Base-by-base conservation (phyloP, 2,329 filamentous ascomycete genomes). In the Alternaria infectoria region DNA sequence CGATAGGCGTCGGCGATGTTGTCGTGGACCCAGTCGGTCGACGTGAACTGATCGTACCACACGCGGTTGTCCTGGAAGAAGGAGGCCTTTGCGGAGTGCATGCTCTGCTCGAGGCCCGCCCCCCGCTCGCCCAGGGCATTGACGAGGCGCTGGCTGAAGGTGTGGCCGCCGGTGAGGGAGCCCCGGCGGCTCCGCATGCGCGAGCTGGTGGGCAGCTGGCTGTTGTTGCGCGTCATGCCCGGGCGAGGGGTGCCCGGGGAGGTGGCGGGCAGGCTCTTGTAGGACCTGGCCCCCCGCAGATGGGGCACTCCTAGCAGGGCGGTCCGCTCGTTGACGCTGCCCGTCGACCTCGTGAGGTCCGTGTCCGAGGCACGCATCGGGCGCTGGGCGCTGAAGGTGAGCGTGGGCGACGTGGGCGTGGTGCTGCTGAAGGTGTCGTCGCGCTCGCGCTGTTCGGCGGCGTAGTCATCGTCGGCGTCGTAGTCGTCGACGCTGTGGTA, bases 11-110 rank as follows among this genome's bases (percentile, higher is more conserved):
- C 96, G 74, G 93, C 93, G 70, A 99, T 97, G 78, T 91, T 94
- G 80, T 99, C 96, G 77, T 97, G 95, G 1, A 99, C 94, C 96
- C 96, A 99, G 79, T 99, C 95, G 59, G 93, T 97, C 7, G 93
- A 97, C 6, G 93, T 97, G 75, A 97, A 97, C 81, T 99, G 96
- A 83, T 99, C 96, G 81, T 98, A 98, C 96, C 96, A 98, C 10
- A 96, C 91, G 64, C 96, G 90, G 70, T 98, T 93, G 75, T 97
- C 92, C 54, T 90, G 84, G 71, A 89, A 90, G 10, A 91, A 81
- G 5, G 88, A 90, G 32, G 85, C 82, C 73, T 90, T 91, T 52
- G 89, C 90, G 66, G 91, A 89, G 65, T 85, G 80, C 80, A 90
- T 82, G 64, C 85, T 86, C 28, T 86, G 84, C 71, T 77, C 80